These are phyloP conservation scores for Pythium volutum DNA, from an alignment of 352 stramenopile species.

Conservation along the genomic window DNA sequence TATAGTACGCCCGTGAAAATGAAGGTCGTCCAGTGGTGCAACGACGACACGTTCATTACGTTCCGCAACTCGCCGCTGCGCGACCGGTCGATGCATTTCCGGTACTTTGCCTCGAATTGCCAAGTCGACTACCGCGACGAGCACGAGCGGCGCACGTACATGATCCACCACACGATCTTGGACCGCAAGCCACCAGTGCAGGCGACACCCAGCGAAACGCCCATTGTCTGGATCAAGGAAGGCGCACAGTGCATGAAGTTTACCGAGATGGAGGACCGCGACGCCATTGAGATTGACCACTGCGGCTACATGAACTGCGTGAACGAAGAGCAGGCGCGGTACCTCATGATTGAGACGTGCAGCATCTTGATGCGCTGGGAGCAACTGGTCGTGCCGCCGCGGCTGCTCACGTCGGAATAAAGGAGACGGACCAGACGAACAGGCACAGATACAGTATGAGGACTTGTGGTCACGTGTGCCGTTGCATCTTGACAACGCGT, in stretches of 20 bases:
- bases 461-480: too few relatives aligned
- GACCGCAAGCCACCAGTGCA: conserved; percentile 8
- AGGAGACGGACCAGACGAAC: not conserved
- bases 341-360: conserved; percentile 49
- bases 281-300: conserved; percentile 27
- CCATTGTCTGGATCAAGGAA: conserved; percentile 28
- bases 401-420: conserved; percentile 29
- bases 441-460: too few relatives aligned
- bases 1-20: conserved; percentile 22
- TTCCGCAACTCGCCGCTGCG: conserved; percentile 21
- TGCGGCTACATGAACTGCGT: conserved; percentile 29
- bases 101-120: conserved; percentile 23
- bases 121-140: conserved; percentile 22
- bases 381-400: conserved; percentile 46
- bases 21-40: conserved; percentile 20
- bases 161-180: conserved; percentile 19
- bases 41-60: conserved; percentile 23
- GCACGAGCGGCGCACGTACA: conserved; percentile 10
- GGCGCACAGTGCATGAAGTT: conserved; percentile 23
- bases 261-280: conserved; percentile 20
- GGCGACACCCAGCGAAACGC: not conserved
- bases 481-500: too few relatives aligned
- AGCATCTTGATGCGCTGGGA: conserved; percentile 61
- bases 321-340: conserved; percentile 45
- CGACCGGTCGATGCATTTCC: conserved; percentile 11